Conservation (phyloP, 2,329 filamentous ascomycete genomes). For the Plenodomus lindquistii region DNA sequence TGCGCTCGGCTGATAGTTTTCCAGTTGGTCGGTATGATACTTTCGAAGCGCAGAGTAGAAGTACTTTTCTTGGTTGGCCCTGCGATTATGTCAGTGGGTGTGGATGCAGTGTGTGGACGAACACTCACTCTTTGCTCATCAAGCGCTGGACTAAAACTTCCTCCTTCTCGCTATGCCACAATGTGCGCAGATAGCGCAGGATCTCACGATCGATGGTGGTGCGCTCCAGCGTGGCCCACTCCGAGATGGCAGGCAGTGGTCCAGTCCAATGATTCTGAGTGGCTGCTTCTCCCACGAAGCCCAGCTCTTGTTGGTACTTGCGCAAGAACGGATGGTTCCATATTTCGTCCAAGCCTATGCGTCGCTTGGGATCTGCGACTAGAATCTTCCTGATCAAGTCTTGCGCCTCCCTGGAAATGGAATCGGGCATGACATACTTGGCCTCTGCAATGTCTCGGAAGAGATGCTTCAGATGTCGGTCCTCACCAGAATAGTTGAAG, state of each 20-base stretch:
- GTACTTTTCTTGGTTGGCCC: conserved; percentile 85
- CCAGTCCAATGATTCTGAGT: conserved; percentile 57
- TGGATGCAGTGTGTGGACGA: too few relatives aligned
- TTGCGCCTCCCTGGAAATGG: conserved; percentile 67
- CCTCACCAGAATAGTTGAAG: conserved; percentile 61
- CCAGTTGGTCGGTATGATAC: conserved; percentile 81
- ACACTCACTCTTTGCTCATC: conserved; percentile 49
- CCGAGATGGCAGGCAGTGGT: conserved; percentile 60
- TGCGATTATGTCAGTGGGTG: conserved; percentile 40
- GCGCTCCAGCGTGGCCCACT: conserved; percentile 63
- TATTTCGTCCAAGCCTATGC: conserved; percentile 79
- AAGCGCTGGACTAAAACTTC: conserved; percentile 72
- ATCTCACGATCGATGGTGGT: conserved; percentile 80
- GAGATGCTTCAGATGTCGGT: conserved; percentile 63
- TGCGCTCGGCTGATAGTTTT: conserved; percentile 78
- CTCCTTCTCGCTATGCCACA: conserved; percentile 87
- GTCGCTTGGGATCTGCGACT: conserved; percentile 73
- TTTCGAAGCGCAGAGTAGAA: conserved; percentile 86
- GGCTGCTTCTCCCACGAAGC: conserved; percentile 64
- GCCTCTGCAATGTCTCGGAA: conserved; percentile 61
- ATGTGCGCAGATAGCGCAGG: conserved; percentile 79
- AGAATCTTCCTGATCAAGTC: conserved; percentile 82
- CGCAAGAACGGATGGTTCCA: conserved; percentile 86
- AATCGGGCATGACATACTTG: conserved; percentile 51
- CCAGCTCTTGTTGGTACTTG: conserved; percentile 74